Conservation (phyloP, 768 basidiomycete species). For the Boletus vinaceobasis region DNA sequence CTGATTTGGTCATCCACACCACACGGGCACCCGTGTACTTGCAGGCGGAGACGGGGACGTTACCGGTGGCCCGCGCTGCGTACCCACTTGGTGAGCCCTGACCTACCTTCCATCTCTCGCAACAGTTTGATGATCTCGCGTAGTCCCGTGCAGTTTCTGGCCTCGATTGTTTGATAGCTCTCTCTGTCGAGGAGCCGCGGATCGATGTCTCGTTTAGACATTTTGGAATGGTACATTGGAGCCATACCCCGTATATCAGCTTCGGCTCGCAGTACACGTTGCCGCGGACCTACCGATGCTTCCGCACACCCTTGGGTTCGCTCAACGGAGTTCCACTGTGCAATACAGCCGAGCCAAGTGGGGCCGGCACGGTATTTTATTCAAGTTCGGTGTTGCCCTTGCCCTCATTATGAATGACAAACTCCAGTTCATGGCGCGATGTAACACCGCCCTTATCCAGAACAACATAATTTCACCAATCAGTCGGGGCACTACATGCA, state of each 20-base stretch:
- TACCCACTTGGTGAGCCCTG: background rate
- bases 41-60: background rate
- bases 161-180: conserved; percentile 1
- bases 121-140: background rate
- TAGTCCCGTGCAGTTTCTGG: background rate
- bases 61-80: background rate
- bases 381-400: background rate
- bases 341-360: background rate
- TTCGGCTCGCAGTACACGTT: background rate
- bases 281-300: background rate
- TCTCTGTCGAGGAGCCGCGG: conserved; percentile 5
- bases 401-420: background rate
- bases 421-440: background rate
- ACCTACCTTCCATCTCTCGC: background rate
- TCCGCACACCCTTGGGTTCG: background rate
- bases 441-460: background rate
- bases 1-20: background rate
- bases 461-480: background rate
- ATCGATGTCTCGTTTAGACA: background rate
- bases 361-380: background rate
- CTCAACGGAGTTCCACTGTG: background rate
- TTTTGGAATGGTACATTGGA: conserved; percentile 9
- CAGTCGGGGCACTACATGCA: background rate
- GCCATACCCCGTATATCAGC: background rate
- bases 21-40: background rate